A percentile compares a stretch with the other conserved stretches of the same genome.
Conservation (phyloP, 371 early-diverging fungal species). For the Mortierella sp. region DNA sequence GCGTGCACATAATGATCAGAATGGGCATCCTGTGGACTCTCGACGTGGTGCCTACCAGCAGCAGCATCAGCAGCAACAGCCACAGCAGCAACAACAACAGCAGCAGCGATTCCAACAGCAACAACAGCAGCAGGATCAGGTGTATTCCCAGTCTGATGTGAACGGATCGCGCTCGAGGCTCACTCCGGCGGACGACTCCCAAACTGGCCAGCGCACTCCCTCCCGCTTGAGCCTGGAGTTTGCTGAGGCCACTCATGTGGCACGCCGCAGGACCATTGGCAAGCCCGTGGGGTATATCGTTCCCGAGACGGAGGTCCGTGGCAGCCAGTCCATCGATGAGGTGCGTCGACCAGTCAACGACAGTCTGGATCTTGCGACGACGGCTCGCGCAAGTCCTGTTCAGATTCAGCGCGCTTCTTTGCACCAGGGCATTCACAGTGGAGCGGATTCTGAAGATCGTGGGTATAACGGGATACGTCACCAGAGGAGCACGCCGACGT, state of each 20-base stretch:
- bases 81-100: constrained; percentile 4
- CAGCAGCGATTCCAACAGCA: constrained; percentile 24
- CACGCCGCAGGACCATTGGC: constrained; percentile 47
- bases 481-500: background rate
- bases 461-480: background rate
- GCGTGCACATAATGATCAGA: constrained; percentile 3
- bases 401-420: constrained; percentile 8
- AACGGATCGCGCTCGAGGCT: constrained; percentile 25
- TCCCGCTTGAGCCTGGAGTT: constrained; percentile 24
- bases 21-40: constrained; percentile 7
- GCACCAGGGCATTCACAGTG: background rate
- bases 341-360: constrained; percentile 14
- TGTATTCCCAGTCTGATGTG: constrained; percentile 5
- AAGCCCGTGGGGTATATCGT: constrained; percentile 35
- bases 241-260: constrained; percentile 22
- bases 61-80: constrained; percentile 14
- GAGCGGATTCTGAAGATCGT: background rate
- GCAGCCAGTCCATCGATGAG: constrained; percentile 10
- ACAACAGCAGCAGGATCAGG: constrained; percentile 24
- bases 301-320: constrained; percentile 28
- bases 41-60: constrained; percentile 14
- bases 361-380: constrained; percentile 4
- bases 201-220: background rate
- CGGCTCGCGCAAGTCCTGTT: background rate
- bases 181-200: constrained; percentile 16